A percentile compares a stretch with the other conserved stretches of the same genome.
Evolutionary conservation across 2,329 filamentous ascomycete genomes (phyloP).

Genomic region (Scedosporium aurantiacum): DNA sequence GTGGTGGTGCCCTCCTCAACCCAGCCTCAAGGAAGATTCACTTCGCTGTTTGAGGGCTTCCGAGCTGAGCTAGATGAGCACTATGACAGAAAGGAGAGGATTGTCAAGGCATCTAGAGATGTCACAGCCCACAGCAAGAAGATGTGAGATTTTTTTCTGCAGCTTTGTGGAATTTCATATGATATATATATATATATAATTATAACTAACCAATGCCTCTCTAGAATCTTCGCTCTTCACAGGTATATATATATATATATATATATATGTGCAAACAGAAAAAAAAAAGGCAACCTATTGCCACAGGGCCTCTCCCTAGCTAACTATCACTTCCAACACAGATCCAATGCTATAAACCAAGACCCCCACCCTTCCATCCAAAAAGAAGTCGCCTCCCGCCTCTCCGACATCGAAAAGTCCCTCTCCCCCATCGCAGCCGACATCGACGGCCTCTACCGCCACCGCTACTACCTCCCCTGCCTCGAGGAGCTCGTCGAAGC

Average conservation of each 20-base stretch:
- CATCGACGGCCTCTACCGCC: conserved; percentile 65
- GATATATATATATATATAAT: too few relatives aligned
- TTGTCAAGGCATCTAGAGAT: conserved; percentile 85
- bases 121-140: conserved; percentile 95
- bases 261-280: too few relatives aligned
- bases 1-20: conserved; percentile 12
- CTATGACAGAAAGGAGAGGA: conserved; percentile 79
- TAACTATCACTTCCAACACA: conserved; percentile 19
- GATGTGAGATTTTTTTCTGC: conserved; percentile 54
- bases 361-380: conserved; percentile 57
- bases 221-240: conserved; percentile 28
- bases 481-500: conserved; percentile 95
- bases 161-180: not conserved
- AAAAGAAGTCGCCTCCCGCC: conserved; percentile 58
- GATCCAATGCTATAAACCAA: conserved; percentile 51
- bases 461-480: conserved; percentile 77
- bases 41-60: conserved; percentile 75
- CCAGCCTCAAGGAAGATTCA: conserved; percentile 32
- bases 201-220: not conserved
- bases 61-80: conserved; percentile 85
- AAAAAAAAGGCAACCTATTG: too few relatives aligned
- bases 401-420: conserved; percentile 58
- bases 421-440: conserved; percentile 61
- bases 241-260: too few relatives aligned
- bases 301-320: not conserved